Evolutionary conservation across 2,329 filamentous ascomycete species (phyloP).

Genomic region (Lachnum nothofagi): DNA sequence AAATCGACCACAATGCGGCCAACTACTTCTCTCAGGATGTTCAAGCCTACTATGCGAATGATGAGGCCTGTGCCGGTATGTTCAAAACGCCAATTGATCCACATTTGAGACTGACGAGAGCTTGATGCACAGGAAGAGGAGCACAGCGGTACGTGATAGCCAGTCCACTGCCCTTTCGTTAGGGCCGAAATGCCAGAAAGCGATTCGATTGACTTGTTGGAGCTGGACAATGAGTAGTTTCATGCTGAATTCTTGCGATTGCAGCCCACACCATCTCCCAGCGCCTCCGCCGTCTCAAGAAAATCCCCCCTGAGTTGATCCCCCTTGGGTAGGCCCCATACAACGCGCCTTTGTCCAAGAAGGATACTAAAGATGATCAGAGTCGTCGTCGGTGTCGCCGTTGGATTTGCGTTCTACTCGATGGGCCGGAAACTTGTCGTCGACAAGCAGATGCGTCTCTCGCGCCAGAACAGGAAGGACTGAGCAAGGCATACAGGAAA

Average conservation of each 20-base stretch:
- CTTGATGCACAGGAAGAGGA: conserved; percentile 53
- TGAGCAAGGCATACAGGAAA: conserved; percentile 13
- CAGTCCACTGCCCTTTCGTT: not conserved
- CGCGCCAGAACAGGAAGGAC: conserved; percentile 52
- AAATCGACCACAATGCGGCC: conserved; percentile 34
- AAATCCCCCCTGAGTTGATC: conserved; percentile 87
- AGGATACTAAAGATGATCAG: conserved; percentile 36
- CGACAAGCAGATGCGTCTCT: conserved; percentile 89
- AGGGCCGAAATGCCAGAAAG: conserved; percentile 10
- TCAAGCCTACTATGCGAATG: conserved; percentile 61
- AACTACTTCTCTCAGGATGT: conserved; percentile 61
- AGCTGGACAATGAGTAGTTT: not conserved
- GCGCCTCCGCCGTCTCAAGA: conserved; percentile 82
- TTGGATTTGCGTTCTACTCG: conserved; percentile 78
- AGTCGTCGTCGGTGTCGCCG: conserved; percentile 81
- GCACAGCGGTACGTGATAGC: conserved; percentile 55
- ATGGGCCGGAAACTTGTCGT: conserved; percentile 73
- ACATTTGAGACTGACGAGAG: conserved; percentile 28
- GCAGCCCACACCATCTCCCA: conserved; percentile 95
- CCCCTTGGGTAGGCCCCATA: conserved; percentile 75
- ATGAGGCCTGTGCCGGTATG: conserved; percentile 70
- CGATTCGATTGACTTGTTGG: conserved; percentile 11
- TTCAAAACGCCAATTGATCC: conserved; percentile 23
- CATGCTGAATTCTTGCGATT: conserved; percentile 20
- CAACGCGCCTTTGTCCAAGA: not conserved